Evolutionary conservation across 768 basidiomycete genomes (phyloP), one percentile per base, ranked within the genome.

Genomic region (Tulasnella sp.): DNA sequence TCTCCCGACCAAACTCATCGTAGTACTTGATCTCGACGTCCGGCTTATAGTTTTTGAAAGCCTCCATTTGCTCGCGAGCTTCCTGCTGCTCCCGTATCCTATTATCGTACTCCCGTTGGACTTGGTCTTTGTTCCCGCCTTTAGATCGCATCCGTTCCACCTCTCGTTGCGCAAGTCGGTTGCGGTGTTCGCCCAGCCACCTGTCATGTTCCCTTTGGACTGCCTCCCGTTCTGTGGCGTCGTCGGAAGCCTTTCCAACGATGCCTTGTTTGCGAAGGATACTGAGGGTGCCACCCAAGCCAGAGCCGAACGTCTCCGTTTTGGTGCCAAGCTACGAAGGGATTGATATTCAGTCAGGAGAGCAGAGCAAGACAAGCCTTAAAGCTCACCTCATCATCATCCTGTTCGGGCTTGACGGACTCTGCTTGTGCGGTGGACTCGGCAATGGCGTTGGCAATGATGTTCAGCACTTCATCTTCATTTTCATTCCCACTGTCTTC

Each of bases 21-120:
- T 96, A 91, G 82, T 99, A 99, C 70, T 93, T 92, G 81, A 99
- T 93, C 79, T 97, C 94, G 80, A 99, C 87, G 83, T 97, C 96
- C 6, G 97, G 97, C 83, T 97, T 98, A 86, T 99, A 99, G 81
- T 90, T 88, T 84, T 91, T 94, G 88, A 92, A 99, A 71, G 89
- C 82, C 40, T 97, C 93, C 77, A 94, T 83, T 72, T 88, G 88
- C 25, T 93, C 89, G 54, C 93, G 88, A 6, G 94, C 91, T 79
- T 98, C 96, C 79, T 94, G 91, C 82, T 96, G 93, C 80, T 99
- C 97, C 31, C 97, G 89, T 77, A 91, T 82, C 76, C 94, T 89
- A 81, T 98, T 98, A 84, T 98, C 95, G 82, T 94, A 95, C 83
- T 99, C 97, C 73, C 97, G 88, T 78, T 92, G 91, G 25, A 93